These are phyloP conservation scores for Eutrema japonicum DNA, from an alignment of 345 rosid genomes.

Conservation along the genomic window DNA sequence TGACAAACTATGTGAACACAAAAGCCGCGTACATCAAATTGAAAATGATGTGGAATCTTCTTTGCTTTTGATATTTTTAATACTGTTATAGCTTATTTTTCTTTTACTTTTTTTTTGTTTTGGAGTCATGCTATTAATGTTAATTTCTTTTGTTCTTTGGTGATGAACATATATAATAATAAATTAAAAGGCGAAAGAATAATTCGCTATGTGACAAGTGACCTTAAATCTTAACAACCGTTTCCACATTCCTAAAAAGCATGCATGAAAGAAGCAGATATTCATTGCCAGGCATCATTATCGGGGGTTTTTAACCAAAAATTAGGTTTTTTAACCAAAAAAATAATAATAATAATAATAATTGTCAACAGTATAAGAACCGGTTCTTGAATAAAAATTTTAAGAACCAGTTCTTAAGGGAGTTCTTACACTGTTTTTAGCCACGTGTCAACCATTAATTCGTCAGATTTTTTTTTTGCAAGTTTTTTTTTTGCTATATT, in stretches of 20 bases:
- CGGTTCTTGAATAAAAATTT: too few species aligned
- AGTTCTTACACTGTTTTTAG: too few species aligned
- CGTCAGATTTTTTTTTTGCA: too few species aligned
- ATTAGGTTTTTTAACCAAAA: too few species aligned
- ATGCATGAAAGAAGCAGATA: constrained; percentile 1
- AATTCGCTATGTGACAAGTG: background rate
- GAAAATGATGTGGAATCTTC: constrained; percentile 34
- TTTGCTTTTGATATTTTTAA: constrained; percentile 18
- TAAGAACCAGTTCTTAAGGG: too few species aligned
- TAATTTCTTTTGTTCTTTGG: constrained; percentile 9
- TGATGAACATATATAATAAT: background rate
- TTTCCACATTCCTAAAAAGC: constrained; percentile 1
- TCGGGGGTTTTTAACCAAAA: too few species aligned
- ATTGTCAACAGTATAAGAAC: too few species aligned
- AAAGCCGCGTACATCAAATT: constrained; percentile 29
- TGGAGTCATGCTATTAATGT: constrained; percentile 14
- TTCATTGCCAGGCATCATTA: background rate
- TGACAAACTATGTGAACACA: constrained; percentile 22
- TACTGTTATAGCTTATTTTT: background rate
- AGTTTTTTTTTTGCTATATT: too few species aligned
- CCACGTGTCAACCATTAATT: too few species aligned
- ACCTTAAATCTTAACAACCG: background rate
- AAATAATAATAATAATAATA: too few species aligned
- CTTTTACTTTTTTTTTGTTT: background rate
- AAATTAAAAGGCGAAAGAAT: background rate